Conservation (phyloP, 306 rosid genomes). For the Cucurbita ficifolia region DNA sequence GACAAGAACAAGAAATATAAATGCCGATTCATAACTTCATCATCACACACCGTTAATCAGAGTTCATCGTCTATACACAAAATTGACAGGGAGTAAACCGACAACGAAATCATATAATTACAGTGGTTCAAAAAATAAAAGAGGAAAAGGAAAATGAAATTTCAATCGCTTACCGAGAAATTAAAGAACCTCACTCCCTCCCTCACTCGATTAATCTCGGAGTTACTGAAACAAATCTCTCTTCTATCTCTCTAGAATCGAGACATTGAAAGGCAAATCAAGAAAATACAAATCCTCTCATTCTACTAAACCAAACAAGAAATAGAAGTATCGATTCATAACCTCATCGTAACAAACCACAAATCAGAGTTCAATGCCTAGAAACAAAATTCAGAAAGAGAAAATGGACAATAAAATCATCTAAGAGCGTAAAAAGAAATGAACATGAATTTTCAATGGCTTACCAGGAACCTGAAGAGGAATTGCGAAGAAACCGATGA, state of each 20-base stretch:
- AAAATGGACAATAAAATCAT: background rate
- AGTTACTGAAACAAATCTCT: background rate
- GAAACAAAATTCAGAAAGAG: background rate
- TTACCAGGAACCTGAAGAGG: background rate
- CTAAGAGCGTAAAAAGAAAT: background rate
- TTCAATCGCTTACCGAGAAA: background rate
- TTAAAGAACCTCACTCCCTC: background rate
- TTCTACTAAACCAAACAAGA: background rate
- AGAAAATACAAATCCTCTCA: background rate
- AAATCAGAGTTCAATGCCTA: background rate
- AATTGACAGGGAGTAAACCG: background rate
- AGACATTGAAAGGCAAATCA: background rate
- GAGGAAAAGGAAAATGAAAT: background rate
- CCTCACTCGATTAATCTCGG: background rate
- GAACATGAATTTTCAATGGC: background rate
- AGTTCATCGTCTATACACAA: background rate
- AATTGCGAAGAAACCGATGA: background rate
- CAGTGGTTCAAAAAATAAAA: background rate
- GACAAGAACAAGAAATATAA: background rate
- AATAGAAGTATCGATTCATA: background rate
- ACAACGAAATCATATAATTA: background rate
- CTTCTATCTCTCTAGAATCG: background rate
- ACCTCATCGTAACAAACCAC: background rate
- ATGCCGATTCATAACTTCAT: background rate
- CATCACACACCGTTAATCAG: background rate